Evolutionary conservation across 78 protist genomes (phyloP).

Genomic region (Cyanophora paradoxa): DNA sequence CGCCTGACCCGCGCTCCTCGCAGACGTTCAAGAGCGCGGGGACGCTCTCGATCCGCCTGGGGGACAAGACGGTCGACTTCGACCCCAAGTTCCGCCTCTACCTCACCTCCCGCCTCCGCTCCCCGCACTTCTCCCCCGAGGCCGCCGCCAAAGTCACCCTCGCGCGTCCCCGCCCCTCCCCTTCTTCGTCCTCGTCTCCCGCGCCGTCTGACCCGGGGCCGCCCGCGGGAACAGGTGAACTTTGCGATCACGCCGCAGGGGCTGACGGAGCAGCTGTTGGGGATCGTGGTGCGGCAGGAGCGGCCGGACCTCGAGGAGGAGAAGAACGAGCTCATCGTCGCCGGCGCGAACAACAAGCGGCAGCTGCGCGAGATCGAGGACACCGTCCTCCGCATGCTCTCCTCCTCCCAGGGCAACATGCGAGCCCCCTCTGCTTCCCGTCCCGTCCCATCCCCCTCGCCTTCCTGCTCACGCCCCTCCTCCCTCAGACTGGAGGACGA

Average conservation of each 20-base stretch:
- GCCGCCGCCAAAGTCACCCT: conserved; percentile 55
- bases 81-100: conserved; percentile 40
- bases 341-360: conserved; percentile 30
- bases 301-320: conserved; percentile 46
- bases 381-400: conserved; percentile 42
- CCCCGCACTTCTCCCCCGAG: conserved; percentile 67
- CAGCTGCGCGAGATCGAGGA: conserved; percentile 40
- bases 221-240: no score
- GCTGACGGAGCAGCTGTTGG: conserved; percentile 76
- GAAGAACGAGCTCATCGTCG: conserved; percentile 15
- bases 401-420: conserved; percentile 45
- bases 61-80: conserved; percentile 43
- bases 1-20: no score
- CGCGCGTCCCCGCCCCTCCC: no score
- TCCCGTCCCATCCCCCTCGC: no score
- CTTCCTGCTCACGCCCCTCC: no score
- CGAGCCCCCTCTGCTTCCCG: no score
- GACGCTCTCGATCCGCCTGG: conserved; percentile 23
- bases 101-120: conserved; percentile 59
- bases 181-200: no score
- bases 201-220: no score
- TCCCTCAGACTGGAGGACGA: conserved; percentile 52
- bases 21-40: conserved; percentile 32
- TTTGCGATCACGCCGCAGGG: conserved; percentile 70
- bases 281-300: conserved; percentile 36